Evolutionary conservation across 371 early-diverging fungal species (phyloP).

Genomic region (Apophysomyces elegans): DNA sequence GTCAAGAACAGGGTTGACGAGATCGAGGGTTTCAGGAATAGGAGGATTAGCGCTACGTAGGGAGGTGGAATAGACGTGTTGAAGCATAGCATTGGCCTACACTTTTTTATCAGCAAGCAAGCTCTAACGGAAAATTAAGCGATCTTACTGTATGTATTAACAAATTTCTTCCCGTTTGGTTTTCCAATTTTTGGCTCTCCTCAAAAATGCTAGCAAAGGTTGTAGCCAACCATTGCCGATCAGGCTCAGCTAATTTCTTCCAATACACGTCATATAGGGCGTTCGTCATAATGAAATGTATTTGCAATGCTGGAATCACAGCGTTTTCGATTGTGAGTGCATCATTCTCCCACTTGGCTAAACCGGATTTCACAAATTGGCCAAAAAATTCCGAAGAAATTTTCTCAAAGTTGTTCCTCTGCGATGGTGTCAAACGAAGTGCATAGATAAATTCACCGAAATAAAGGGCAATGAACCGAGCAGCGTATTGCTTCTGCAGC

Average conservation of each 20-base stretch:
- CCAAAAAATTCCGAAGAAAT: constrained; percentile 17
- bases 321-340: constrained; percentile 6
- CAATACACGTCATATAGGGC: constrained; percentile 51
- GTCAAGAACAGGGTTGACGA: constrained; percentile 30
- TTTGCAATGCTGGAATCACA: constrained; percentile 51
- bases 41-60: constrained; percentile 5
- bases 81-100: constrained; percentile 40
- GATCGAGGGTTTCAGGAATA: constrained; percentile 10
- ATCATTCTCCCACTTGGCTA: constrained; percentile 18
- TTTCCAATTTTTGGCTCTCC: neutral
- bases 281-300: constrained; percentile 52
- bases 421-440: constrained; percentile 48
- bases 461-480: constrained; percentile 34
- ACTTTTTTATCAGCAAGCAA: neutral
- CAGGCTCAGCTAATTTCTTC: constrained; percentile 16
- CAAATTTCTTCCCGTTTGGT: constrained; percentile 11
- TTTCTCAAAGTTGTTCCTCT: constrained; percentile 28
- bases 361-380: constrained; percentile 33
- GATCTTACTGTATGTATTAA: constrained; percentile 20
- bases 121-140: neutral
- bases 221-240: constrained; percentile 20
- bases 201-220: constrained; percentile 2
- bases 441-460: constrained; percentile 50
- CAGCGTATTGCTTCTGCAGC: constrained; percentile 5
- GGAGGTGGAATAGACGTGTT: constrained; percentile 36